A percentile compares a stretch with the other conserved stretches of the same genome.
Evolutionary conservation across 495 filamentous ascomycete species (phyloP).

Genomic region (Annulohypoxylon bovei): DNA sequence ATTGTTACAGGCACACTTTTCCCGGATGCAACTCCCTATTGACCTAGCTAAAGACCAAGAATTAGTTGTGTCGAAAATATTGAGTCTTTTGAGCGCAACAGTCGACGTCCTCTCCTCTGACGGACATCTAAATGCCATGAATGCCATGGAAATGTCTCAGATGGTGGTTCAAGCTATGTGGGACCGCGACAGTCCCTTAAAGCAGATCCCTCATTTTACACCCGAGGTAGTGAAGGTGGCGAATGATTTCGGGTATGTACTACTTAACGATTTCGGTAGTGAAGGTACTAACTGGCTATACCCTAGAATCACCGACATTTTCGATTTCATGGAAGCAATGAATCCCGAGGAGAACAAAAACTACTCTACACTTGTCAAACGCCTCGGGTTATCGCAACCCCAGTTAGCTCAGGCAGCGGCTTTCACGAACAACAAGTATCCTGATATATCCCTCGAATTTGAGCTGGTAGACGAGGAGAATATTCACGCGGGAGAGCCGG

Average conservation of each 20-base stretch:
- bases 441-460: conserved; percentile 89
- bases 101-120: conserved; percentile 97
- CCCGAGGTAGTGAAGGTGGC: conserved; percentile 84
- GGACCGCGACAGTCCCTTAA: conserved; percentile 95
- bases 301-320: conserved; percentile 83
- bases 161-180: conserved; percentile 99
- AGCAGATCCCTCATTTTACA: conserved; percentile 96
- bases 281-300: conserved; percentile 50
- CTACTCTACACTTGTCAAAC: conserved; percentile 77
- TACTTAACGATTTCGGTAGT: background rate
- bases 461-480: conserved; percentile 82
- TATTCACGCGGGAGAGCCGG: conserved; percentile 80
- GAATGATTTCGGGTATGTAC: conserved; percentile 77
- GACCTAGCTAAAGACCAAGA: conserved; percentile 99
- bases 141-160: conserved; percentile 99
- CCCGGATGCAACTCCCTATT: conserved; percentile 91
- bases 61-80: conserved; percentile 81
- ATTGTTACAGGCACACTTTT: conserved; percentile 96
- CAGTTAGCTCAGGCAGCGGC: conserved; percentile 88
- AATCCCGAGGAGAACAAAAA: conserved; percentile 88
- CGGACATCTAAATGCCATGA: conserved; percentile 95
- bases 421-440: conserved; percentile 98
- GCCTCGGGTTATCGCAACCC: conserved; percentile 78
- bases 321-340: conserved; percentile 99
- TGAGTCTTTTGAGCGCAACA: conserved; percentile 88